A percentile compares a stretch with the other conserved stretches of the same genome.
Conservation (phyloP, 1,139 yeast genomes). For the Candida dubliniensis region DNA sequence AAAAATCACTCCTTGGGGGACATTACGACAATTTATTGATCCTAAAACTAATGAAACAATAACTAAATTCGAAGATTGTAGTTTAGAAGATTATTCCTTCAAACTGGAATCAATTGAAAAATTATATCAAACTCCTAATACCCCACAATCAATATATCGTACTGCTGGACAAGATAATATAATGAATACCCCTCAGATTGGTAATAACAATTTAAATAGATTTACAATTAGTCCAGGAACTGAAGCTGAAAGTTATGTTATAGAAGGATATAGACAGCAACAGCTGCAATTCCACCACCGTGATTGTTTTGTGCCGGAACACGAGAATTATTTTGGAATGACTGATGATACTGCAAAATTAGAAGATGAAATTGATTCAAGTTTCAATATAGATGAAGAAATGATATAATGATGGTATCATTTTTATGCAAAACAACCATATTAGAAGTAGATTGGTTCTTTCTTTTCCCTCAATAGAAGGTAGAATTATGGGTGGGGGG, state of each 20-base stretch:
- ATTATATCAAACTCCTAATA: conserved; percentile 17
- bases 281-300: not conserved
- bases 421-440: too few species aligned
- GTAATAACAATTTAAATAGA: not conserved
- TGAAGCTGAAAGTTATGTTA: conserved; percentile 43
- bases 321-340: not conserved
- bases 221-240: conserved; percentile 35
- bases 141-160: conserved; percentile 37
- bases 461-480: too few species aligned
- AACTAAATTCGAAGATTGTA: conserved; percentile 44
- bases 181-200: not conserved
- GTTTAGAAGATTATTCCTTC: conserved; percentile 40
- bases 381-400: not conserved
- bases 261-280: conserved; percentile 35
- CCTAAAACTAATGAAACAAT: conserved; percentile 35
- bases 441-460: too few species aligned
- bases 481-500: too few species aligned
- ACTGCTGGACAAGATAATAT: not conserved
- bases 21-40: conserved; percentile 36
- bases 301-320: not conserved
- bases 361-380: not conserved
- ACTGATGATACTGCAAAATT: not conserved
- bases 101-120: conserved; percentile 17
- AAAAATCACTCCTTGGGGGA: conserved; percentile 66
- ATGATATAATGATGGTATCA: not conserved